Conservation (phyloP, 257 asterid genomes). For the Salvia hispanica region DNA sequence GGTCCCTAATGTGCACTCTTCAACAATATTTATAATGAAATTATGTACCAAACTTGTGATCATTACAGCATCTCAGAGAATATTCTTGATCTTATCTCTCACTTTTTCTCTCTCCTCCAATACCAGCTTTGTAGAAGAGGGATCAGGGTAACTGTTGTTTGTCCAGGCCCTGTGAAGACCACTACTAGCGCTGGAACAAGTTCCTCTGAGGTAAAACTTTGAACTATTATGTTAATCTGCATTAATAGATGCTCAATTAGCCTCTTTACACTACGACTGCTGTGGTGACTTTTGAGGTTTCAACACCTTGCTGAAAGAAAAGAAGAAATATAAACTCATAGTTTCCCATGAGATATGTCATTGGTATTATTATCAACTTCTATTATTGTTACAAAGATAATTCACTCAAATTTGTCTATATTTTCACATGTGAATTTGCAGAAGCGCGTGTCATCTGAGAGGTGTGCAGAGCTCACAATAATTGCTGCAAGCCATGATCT, state of each 20-base stretch:
- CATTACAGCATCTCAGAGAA: not conserved
- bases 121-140: constrained; percentile 79
- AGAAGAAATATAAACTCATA: constrained; percentile 11
- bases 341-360: not conserved
- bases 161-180: constrained; percentile 92
- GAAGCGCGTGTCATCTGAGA: constrained; percentile 90
- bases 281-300: not conserved
- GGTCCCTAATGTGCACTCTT: constrained; percentile 4
- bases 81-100: constrained; percentile 16
- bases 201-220: constrained; percentile 62
- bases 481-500: constrained; percentile 94
- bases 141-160: constrained; percentile 88
- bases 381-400: constrained; percentile 2
- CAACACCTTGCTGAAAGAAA: constrained; percentile 8
- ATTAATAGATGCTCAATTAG: not conserved
- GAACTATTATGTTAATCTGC: not conserved
- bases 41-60: constrained; percentile 10
- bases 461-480: constrained; percentile 94
- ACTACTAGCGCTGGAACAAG: constrained; percentile 56
- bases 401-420: constrained; percentile 11
- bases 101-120: constrained; percentile 18
- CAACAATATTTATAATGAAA: constrained; percentile 8
- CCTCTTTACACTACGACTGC: not conserved
- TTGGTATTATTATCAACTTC: too few relatives aligned
- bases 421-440: constrained; percentile 32